Evolutionary conservation across 345 rosid species (phyloP), one percentile per base, ranked within the genome.

Genomic region (Adansonia digitata): DNA sequence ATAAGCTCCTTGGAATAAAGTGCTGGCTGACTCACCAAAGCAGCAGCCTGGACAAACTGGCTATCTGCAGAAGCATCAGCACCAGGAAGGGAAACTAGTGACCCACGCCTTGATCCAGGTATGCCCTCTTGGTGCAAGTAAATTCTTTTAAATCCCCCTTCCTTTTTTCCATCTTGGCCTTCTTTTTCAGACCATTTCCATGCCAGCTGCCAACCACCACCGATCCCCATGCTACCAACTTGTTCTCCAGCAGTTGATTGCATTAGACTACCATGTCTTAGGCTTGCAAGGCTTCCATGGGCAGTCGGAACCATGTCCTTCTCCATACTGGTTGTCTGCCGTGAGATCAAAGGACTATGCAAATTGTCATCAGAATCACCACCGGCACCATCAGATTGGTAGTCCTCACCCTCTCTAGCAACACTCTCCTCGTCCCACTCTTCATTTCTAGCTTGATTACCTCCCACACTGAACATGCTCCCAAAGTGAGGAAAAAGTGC

Each of bases 171-270:
- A 22, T 85, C 88, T 63, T 69, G 86, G 15, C 85, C 90, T 70
- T 90, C 96, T 78, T 81, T 89, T 71, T 90, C 93, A 12, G 94
- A 76, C 92, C 96, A 93, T 84, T 95, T 87, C 99, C 98, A 95
- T 26, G 97, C 97, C 78, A 95, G 84, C 80, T 93, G 98, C 99
- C 99, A 95, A 45, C 97, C 98, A 52, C 98, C 94, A 68, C 99
- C 98, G 75, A 93, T 93, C 75, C 88, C 97, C 78, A 85, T 80
- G 65, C 88, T 82, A 18, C 90, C 85, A 37, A 73, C 77, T 17
- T 78, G 80, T 45, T 86, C 91, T 64, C 88, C 91, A 5, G 77
- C 86, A 82, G 81, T 85, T 64, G 87, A 91, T 46, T 82, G 87
- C 60, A 77, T 56, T 77, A 81, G 80, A 81, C 91, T 83, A 27